Conservation (phyloP, 805 yeast genomes). For the Teunomyces aglyptinius region DNA sequence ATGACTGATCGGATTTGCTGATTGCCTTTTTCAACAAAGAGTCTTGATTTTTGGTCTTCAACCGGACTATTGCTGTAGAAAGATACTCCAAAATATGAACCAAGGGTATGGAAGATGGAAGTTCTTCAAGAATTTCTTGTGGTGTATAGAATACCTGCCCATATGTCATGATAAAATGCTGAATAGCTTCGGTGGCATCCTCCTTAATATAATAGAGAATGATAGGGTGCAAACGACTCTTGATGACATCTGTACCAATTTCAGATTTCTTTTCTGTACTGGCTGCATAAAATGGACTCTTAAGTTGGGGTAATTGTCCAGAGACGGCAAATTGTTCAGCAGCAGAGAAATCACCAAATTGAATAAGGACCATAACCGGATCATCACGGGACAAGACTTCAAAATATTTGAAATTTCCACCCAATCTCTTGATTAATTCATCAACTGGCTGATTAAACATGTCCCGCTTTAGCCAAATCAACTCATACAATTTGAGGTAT, state of each 20-base stretch:
- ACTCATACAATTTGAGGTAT: conserved; percentile 35
- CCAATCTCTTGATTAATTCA: neutral
- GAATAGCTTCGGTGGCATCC: conserved; percentile 18
- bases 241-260: neutral
- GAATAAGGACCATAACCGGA: conserved; percentile 14
- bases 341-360: conserved; percentile 27
- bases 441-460: neutral
- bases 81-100: conserved; percentile 28
- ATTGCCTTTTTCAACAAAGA: conserved; percentile 25
- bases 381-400: neutral
- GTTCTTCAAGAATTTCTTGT: conserved; percentile 22
- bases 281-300: conserved; percentile 15
- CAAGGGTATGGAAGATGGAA: conserved; percentile 34
- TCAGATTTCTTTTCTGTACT: neutral
- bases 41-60: conserved; percentile 17
- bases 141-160: conserved; percentile 21
- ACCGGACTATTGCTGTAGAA: conserved; percentile 15
- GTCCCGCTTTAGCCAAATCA: conserved; percentile 12
- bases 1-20: conserved; percentile 26
- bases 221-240: neutral
- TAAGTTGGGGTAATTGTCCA: conserved; percentile 21
- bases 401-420: neutral
- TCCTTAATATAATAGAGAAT: conserved; percentile 4
- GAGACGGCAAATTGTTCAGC: conserved; percentile 32
- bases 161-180: conserved; percentile 27